Percentiles rank a stretch among this genome's conserved stretches.
Conservation (phyloP, 192 early-diverging fungal species). For the Podochytrium sp. region DNA sequence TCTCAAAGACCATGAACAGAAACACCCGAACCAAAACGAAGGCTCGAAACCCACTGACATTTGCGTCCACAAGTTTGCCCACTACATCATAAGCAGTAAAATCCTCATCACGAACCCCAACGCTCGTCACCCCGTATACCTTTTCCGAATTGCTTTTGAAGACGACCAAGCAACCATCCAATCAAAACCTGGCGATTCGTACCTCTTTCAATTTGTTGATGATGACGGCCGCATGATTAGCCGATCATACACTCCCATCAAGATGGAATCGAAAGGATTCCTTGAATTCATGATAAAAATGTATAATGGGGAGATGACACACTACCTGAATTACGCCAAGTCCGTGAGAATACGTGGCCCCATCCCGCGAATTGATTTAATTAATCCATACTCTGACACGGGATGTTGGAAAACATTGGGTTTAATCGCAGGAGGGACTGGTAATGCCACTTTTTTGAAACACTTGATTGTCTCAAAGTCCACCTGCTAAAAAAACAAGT, state of each 20-base stretch:
- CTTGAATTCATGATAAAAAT: conserved; percentile 33
- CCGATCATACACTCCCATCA: conserved; percentile 16
- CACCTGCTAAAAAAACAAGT: not conserved
- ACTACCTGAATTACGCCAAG: conserved; percentile 29
- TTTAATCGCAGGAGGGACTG: conserved; percentile 43
- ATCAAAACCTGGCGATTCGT: conserved; percentile 33
- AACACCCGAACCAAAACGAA: not conserved
- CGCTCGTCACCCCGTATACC: conserved; percentile 22
- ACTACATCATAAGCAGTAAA: conserved; percentile 10
- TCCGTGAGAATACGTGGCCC: conserved; percentile 40
- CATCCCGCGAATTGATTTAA: conserved; percentile 7
- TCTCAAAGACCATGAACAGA: conserved; percentile 4
- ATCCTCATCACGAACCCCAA: not conserved
- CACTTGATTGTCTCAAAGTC: not conserved
- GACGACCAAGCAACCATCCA: conserved; percentile 14
- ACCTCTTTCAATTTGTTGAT: conserved; percentile 34
- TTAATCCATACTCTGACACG: conserved; percentile 25
- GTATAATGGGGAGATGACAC: conserved; percentile 41
- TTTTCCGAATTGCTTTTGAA: conserved; percentile 17
- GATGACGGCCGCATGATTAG: not conserved
- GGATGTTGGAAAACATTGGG: conserved; percentile 43
- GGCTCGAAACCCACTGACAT: not conserved
- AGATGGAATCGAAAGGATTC: not conserved
- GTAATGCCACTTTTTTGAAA: conserved; percentile 7
- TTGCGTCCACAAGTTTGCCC: not conserved